Evolutionary conservation across 83 land plant species (phyloP).

Genomic region (Thuja plicata): DNA sequence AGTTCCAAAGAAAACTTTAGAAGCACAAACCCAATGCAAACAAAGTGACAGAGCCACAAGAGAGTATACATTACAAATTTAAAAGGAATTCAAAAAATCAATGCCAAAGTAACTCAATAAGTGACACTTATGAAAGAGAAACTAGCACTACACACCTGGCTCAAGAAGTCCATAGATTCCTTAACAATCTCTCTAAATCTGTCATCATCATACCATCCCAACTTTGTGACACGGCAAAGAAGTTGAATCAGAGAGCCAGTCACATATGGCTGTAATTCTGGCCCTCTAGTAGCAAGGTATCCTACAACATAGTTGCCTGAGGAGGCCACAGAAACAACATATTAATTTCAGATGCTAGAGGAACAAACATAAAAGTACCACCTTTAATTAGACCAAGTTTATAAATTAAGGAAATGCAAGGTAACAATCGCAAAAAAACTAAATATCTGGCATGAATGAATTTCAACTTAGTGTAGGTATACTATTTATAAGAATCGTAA

Average conservation of each 20-base stretch:
- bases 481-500: background rate
- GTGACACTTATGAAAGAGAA: background rate
- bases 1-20: slow-evolving; percentile 1
- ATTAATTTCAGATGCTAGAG: background rate
- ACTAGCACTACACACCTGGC: slow-evolving; percentile 49
- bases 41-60: background rate
- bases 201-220: slow-evolving; percentile 94
- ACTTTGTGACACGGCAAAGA: slow-evolving; percentile 77
- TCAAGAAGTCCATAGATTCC: slow-evolving; percentile 70
- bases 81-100: background rate
- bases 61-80: background rate
- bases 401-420: background rate
- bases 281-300: slow-evolving; percentile 81
- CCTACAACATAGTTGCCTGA: slow-evolving; percentile 76
- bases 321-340: background rate
- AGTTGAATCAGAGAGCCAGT: slow-evolving; percentile 78
- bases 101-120: background rate
- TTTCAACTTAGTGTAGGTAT: background rate
- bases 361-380: slow-evolving; percentile 1
- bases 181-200: slow-evolving; percentile 73
- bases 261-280: slow-evolving; percentile 77
- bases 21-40: background rate
- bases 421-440: background rate
- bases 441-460: background rate
- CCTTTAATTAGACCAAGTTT: background rate